phyloP scores from a whole-genome alignment of 1,284 basidiomycete genomes.

The Mycosarcoma maydis region DNA sequence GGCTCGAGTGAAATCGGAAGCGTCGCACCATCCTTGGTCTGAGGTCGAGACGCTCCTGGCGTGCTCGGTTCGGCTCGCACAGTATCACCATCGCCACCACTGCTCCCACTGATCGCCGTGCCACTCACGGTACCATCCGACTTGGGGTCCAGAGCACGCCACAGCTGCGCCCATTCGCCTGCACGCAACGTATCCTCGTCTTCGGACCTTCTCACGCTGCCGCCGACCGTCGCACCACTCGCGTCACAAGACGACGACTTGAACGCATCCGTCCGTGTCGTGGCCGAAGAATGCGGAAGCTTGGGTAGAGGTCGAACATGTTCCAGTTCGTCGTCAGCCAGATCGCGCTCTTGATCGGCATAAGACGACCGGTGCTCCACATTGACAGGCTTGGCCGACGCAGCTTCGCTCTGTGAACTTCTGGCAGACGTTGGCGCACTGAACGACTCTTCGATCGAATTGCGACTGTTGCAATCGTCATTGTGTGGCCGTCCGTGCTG shows the following conservation, averaged over 20 bases:
- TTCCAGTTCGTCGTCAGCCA: conserved; percentile 52
- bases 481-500: conserved; percentile 20
- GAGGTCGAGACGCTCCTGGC: conserved; percentile 26
- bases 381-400: conserved; percentile 14
- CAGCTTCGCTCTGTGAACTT: conserved; percentile 53
- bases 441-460: conserved; percentile 45
- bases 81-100: conserved; percentile 43
- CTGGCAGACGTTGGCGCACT: conserved; percentile 60
- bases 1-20: background rate
- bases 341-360: conserved; percentile 30
- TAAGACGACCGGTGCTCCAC: conserved; percentile 19
- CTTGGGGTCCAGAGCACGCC: conserved; percentile 26
- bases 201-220: conserved; percentile 28
- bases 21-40: conserved; percentile 17
- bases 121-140: conserved; percentile 21
- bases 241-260: background rate
- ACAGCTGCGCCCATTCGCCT: conserved; percentile 47
- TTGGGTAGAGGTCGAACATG: conserved; percentile 53
- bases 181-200: conserved; percentile 56
- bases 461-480: conserved; percentile 32
- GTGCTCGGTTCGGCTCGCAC: conserved; percentile 40
- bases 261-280: conserved; percentile 22
- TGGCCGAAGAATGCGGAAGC: conserved; percentile 30
- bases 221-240: background rate
- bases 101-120: conserved; percentile 40